Conservation (phyloP, 192 early-diverging fungal species). For the Coemansia sp. region DNA sequence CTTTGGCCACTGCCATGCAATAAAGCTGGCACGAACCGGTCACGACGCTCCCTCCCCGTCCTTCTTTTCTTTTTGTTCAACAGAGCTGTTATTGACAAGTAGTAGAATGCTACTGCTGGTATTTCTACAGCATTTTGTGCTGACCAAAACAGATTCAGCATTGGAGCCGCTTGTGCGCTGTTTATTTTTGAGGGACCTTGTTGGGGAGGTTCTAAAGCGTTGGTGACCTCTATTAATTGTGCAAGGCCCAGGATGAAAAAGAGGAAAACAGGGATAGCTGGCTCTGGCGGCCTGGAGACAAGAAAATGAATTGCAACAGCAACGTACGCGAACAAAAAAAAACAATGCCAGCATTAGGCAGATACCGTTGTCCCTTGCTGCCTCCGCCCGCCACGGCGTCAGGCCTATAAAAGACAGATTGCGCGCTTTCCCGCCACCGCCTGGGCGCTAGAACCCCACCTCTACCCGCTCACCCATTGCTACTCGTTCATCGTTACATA, state of each 20-base stretch:
- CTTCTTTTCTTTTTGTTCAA: background rate
- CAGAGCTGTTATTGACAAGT: background rate
- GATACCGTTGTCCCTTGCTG: background rate
- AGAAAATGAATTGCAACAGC: background rate
- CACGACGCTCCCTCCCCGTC: background rate
- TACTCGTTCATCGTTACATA: background rate
- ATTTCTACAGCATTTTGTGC: background rate
- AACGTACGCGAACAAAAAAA: background rate
- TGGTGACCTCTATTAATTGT: constrained; percentile 7
- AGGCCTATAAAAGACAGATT: constrained; percentile 1
- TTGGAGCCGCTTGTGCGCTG: background rate
- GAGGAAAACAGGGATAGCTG: background rate
- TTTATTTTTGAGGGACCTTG: background rate
- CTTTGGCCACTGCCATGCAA: background rate
- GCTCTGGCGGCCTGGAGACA: background rate
- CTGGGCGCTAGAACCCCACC: background rate
- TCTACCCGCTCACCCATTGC: background rate
- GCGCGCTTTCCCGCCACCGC: background rate
- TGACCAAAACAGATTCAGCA: background rate
- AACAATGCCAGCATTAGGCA: background rate
- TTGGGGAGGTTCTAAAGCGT: constrained; percentile 7
- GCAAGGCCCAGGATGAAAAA: background rate
- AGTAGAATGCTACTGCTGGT: background rate
- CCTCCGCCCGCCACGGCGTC: background rate
- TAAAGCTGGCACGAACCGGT: background rate